Evolutionary conservation across 768 basidiomycete genomes (phyloP).

Genomic region (Kondoa subrosea): DNA sequence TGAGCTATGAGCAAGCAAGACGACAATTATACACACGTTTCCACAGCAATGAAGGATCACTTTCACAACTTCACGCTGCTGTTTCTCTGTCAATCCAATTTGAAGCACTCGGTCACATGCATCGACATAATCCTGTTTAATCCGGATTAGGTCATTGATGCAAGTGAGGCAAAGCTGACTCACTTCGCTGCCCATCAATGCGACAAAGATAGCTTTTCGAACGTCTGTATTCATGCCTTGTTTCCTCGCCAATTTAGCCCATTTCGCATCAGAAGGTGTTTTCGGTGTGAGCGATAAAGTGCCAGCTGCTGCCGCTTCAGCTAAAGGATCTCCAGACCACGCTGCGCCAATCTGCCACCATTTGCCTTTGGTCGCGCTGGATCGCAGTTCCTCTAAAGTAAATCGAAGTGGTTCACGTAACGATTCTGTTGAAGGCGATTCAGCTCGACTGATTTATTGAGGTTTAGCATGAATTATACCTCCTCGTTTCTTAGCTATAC

Average conservation of each 20-base stretch:
- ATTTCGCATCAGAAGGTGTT: constrained; percentile 30
- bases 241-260: constrained; percentile 66
- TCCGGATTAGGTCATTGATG: constrained; percentile 1
- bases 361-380: constrained; percentile 71
- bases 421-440: no score
- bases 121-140: constrained; percentile 72
- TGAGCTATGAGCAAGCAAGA: neutral
- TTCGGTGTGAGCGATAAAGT: constrained; percentile 19
- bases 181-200: constrained; percentile 90
- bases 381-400: constrained; percentile 64
- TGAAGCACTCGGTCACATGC: constrained; percentile 79
- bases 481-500: constrained; percentile 52
- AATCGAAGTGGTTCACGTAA: constrained; percentile 60
- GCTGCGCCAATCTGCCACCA: constrained; percentile 99
- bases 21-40: constrained; percentile 43
- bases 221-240: constrained; percentile 99
- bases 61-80: constrained; percentile 86
- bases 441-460: neutral
- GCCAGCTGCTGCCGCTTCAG: constrained; percentile 40
- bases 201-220: constrained; percentile 72
- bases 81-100: constrained; percentile 65
- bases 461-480: neutral
- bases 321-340: constrained; percentile 80
- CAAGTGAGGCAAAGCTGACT: constrained; percentile 26
- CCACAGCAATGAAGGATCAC: constrained; percentile 84